A percentile compares a stretch with the other conserved stretches of the same genome.
phyloP scores from a whole-genome alignment of 2,329 filamentous ascomycete genomes.

The Xylaria polymorpha region DNA sequence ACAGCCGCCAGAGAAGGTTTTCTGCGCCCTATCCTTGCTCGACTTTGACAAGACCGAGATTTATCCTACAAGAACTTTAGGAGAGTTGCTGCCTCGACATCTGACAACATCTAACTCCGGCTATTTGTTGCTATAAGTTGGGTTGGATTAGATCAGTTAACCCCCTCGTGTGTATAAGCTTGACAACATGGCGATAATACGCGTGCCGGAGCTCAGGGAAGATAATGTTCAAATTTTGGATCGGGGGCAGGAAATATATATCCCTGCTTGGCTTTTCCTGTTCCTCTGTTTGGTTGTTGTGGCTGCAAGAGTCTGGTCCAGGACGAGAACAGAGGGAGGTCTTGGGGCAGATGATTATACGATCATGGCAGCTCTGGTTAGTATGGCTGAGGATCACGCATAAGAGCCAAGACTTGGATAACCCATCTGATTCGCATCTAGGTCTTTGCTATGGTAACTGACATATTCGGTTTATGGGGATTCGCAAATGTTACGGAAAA shows the following conservation, averaged over 20 bases:
- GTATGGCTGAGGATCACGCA: neutral
- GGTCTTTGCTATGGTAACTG: constrained; percentile 45
- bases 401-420: neutral
- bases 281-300: constrained; percentile 46
- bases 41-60: neutral
- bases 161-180: neutral
- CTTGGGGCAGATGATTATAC: constrained; percentile 48
- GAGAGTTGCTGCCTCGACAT: too few relatives aligned
- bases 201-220: neutral
- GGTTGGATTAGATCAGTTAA: too few relatives aligned
- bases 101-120: neutral
- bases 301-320: constrained; percentile 46
- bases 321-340: constrained; percentile 41
- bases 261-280: constrained; percentile 45
- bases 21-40: too few relatives aligned
- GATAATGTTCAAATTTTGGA: neutral
- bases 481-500: constrained; percentile 50
- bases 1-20: too few relatives aligned
- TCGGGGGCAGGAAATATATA: constrained; percentile 39
- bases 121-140: neutral
- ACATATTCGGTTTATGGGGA: constrained; percentile 44
- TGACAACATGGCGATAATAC: constrained; percentile 9
- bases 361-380: constrained; percentile 39
- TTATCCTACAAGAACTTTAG: neutral
- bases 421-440: constrained; percentile 19